Conservation (phyloP, 2,329 filamentous ascomycete species). For the Microcyclospora tardicrescens region DNA sequence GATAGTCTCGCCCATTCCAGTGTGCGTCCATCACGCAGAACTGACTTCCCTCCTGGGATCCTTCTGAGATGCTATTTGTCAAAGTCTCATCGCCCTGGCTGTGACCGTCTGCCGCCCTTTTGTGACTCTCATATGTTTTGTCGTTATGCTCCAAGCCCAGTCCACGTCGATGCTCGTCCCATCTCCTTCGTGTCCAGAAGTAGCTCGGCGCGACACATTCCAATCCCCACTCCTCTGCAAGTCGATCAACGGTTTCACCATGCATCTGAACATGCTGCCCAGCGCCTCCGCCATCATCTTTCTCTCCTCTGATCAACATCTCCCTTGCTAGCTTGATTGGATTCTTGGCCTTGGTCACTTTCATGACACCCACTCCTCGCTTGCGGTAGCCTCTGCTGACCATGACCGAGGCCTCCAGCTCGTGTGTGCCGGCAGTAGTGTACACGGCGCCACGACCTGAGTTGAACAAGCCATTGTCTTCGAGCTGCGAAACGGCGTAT, state of each 20-base stretch:
- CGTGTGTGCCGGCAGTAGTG: conserved; percentile 67
- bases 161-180: conserved; percentile 63
- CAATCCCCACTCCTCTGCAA: conserved; percentile 57
- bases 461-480: conserved; percentile 76
- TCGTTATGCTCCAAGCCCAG: conserved; percentile 30
- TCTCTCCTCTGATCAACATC: conserved; percentile 55
- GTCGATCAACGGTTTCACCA: conserved; percentile 53
- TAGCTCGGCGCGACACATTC: conserved; percentile 57
- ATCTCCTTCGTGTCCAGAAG: conserved; percentile 65
- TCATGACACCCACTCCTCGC: conserved; percentile 64
- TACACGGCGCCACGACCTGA: conserved; percentile 75
- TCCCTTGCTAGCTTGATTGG: conserved; percentile 62
- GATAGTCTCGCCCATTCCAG: conserved; percentile 51
- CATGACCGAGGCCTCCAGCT: conserved; percentile 82
- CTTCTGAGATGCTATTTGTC: neutral
- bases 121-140: conserved; percentile 30
- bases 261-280: conserved; percentile 59
- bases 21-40: conserved; percentile 20
- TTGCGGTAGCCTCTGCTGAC: conserved; percentile 61
- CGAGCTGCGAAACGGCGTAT: conserved; percentile 61
- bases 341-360: conserved; percentile 61
- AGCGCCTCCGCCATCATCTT: conserved; percentile 45
- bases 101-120: conserved; percentile 15
- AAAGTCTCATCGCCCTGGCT: neutral
- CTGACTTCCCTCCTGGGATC: neutral